phyloP scores from a whole-genome alignment of 2,329 filamentous ascomycete genomes.

The Alternaria atra region DNA sequence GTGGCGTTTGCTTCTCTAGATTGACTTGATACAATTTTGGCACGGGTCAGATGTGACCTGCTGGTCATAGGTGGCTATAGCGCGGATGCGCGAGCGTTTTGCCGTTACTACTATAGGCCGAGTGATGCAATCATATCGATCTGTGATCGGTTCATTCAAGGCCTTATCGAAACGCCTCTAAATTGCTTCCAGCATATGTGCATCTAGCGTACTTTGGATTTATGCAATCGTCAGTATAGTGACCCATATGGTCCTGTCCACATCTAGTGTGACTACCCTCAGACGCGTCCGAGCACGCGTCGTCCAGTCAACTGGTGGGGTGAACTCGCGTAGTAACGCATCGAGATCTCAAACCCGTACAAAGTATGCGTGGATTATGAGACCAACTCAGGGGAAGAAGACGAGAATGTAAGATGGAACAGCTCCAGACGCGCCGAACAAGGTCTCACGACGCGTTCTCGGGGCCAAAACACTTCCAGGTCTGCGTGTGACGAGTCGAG shows the following conservation, averaged over 20 bases:
- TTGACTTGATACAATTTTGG: background rate
- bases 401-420: background rate
- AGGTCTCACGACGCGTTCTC: conserved; percentile 1
- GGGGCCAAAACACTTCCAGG: conserved; percentile 5
- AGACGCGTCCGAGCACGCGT: conserved; percentile 20
- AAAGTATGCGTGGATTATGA: conserved; percentile 1
- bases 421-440: conserved; percentile 15
- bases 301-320: conserved; percentile 18
- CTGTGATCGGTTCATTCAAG: background rate
- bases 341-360: conserved; percentile 1
- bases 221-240: background rate
- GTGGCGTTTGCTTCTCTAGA: background rate
- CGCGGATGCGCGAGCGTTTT: background rate
- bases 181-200: background rate
- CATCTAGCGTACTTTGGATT: background rate
- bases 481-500: conserved; percentile 13
- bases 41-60: background rate
- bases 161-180: background rate
- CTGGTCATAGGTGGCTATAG: too few relatives aligned
- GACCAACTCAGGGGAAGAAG: background rate
- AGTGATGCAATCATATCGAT: background rate
- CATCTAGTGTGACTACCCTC: conserved; percentile 7
- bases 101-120: background rate
- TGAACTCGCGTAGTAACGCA: conserved; percentile 5
- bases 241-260: background rate